Conservation (phyloP, 495 filamentous ascomycete genomes). For the Aspergillus funiculosus region DNA sequence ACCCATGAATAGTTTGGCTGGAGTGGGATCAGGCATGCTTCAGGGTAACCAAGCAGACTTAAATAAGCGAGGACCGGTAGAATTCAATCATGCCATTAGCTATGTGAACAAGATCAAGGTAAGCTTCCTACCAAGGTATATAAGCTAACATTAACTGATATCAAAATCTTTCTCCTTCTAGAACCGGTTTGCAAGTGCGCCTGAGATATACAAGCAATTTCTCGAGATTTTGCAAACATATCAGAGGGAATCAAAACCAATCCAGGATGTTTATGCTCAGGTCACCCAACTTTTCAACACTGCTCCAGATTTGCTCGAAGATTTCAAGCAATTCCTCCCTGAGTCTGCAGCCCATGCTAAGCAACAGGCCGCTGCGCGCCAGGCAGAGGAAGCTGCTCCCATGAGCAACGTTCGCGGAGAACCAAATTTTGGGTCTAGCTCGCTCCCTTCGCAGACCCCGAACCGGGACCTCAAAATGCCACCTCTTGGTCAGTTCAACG, state of each 20-base stretch:
- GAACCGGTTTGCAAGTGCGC: constrained; percentile 93
- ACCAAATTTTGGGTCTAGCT: constrained; percentile 34
- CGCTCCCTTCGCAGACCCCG: constrained; percentile 44
- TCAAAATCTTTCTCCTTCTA: constrained; percentile 23
- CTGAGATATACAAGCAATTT: constrained; percentile 99
- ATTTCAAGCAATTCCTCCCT: constrained; percentile 98
- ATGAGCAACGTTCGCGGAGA: constrained; percentile 57
- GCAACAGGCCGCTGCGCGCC: constrained; percentile 55
- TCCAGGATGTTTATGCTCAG: constrained; percentile 97
- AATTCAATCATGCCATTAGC: constrained; percentile 99
- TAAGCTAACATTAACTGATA: too few relatives aligned
- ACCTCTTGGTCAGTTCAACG: constrained; percentile 90
- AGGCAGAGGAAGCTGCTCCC: constrained; percentile 61
- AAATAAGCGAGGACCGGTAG: constrained; percentile 88
- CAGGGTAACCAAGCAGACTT: constrained; percentile 54
- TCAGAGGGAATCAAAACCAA: constrained; percentile 95
- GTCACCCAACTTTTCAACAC: constrained; percentile 90
- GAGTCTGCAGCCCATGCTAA: constrained; percentile 91
- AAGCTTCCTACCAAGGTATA: constrained; percentile 21
- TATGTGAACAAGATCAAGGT: constrained; percentile 99
- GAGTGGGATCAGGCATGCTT: constrained; percentile 41
- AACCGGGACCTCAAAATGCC: constrained; percentile 70
- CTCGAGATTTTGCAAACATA: constrained; percentile 98
- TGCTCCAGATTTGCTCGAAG: constrained; percentile 93
- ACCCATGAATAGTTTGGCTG: constrained; percentile 41